These are phyloP conservation scores for Paramarasmius palmivorus DNA, from an alignment of 1,284 basidiomycete genomes.

Conservation along the genomic window DNA sequence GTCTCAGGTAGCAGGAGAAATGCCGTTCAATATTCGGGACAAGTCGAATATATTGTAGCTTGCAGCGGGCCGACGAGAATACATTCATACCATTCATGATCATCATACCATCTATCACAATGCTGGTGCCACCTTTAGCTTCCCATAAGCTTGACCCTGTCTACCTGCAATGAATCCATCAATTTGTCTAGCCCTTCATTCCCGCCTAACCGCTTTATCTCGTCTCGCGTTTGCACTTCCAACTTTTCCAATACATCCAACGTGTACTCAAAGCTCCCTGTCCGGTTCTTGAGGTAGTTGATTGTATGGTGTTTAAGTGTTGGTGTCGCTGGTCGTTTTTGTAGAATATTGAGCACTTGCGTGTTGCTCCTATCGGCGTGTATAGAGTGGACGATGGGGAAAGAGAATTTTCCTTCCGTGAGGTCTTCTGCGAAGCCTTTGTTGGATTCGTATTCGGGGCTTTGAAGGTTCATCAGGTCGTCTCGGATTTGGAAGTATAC, in stretches of 20 bases:
- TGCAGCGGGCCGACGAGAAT: too few species aligned
- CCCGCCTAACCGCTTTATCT: constrained; percentile 52
- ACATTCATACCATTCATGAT: too few species aligned
- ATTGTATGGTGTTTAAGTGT: constrained; percentile 82
- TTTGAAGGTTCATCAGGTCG: constrained; percentile 96
- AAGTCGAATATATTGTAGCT: too few species aligned
- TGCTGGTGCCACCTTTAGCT: too few species aligned
- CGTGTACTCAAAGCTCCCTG: constrained; percentile 74
- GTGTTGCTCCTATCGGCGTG: constrained; percentile 73
- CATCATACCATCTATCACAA: too few species aligned
- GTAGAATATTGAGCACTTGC: constrained; percentile 84
- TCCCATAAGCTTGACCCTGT: constrained; percentile 11
- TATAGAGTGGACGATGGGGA: constrained; percentile 90
- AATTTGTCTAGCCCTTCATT: constrained; percentile 47
- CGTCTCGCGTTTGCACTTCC: constrained; percentile 42
- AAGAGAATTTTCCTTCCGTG: constrained; percentile 96
- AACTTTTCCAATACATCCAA: constrained; percentile 53
- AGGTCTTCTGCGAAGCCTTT: constrained; percentile 96
- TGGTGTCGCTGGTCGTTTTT: constrained; percentile 81
- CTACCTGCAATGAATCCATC: constrained; percentile 41
- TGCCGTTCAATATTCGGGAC: too few species aligned
- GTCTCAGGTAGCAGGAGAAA: too few species aligned
- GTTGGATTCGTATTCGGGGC: constrained; percentile 84
- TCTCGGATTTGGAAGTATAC: constrained; percentile 96
- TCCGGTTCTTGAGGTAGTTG: constrained; percentile 69